Evolutionary conservation across 306 rosid species (phyloP).

Genomic region (Castanea crenata): DNA sequence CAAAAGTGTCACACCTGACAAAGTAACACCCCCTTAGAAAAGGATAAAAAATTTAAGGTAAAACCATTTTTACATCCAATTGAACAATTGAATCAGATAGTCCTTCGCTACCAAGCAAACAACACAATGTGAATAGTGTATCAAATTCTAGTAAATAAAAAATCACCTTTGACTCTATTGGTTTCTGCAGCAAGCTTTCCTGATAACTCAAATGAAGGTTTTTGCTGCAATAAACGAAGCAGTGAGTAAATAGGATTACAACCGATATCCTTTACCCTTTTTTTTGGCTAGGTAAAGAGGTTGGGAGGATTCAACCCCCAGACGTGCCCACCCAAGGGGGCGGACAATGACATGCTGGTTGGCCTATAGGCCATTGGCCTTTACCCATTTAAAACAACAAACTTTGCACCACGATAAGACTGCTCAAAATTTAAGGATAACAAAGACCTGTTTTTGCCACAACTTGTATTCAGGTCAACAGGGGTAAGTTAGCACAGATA

Average conservation of each 20-base stretch:
- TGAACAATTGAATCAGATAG: neutral
- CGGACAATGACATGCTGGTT: no score
- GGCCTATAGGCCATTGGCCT: no score
- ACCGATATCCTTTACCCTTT: neutral
- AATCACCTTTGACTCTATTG: slow-evolving; percentile 78
- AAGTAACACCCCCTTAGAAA: slow-evolving; percentile 16
- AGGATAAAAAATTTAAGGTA: neutral
- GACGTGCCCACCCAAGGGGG: no score
- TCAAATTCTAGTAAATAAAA: neutral
- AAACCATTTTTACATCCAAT: neutral
- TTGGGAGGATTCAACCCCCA: no score
- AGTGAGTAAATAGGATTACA: neutral
- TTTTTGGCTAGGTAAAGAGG: no score
- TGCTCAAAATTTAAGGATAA: neutral
- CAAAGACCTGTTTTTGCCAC: neutral
- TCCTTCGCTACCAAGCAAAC: neutral
- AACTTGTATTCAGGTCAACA: neutral
- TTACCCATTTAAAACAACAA: neutral
- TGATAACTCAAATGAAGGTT: slow-evolving; percentile 96
- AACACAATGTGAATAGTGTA: slow-evolving; percentile 9
- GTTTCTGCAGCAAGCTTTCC: slow-evolving; percentile 99
- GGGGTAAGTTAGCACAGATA: neutral
- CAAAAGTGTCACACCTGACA: slow-evolving; percentile 75
- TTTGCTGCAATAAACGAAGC: slow-evolving; percentile 55
- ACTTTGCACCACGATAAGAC: neutral